These are phyloP conservation scores for Leccinum broughii DNA, from an alignment of 768 basidiomycete genomes.

Conservation along the genomic window DNA sequence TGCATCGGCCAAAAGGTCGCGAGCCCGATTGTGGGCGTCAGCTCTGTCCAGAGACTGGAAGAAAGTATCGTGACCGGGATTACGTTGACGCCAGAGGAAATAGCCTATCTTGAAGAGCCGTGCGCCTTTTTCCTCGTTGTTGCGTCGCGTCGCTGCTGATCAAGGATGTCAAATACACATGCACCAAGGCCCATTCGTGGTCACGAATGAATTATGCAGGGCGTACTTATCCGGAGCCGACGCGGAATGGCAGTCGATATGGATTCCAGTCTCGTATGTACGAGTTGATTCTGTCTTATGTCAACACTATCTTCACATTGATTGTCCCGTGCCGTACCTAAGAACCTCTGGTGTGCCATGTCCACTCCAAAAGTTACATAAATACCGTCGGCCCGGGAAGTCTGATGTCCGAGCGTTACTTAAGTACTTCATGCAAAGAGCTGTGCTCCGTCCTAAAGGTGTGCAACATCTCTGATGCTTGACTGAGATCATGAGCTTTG, in stretches of 20 bases:
- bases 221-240: no score
- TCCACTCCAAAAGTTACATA: no score
- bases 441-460: neutral
- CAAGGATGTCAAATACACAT: constrained; percentile 10
- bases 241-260: no score
- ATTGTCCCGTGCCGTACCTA: no score
- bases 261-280: no score
- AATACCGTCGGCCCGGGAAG: no score
- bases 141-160: neutral
- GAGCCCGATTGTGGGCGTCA: constrained; percentile 47
- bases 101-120: constrained; percentile 32
- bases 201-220: constrained; percentile 7
- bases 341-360: no score
- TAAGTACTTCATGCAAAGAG: no score
- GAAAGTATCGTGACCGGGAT: constrained; percentile 30
- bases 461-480: neutral
- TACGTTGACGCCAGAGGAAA: constrained; percentile 32
- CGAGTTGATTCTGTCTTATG: no score
- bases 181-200: constrained; percentile 20
- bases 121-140: constrained; percentile 10
- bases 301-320: no score
- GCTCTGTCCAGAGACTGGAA: constrained; percentile 31
- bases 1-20: constrained; percentile 43
- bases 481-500: constrained; percentile 34
- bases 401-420: no score